These are phyloP conservation scores for Paramecium caudatum DNA, from an alignment of 73 alveolate genomes.

Conservation along the genomic window DNA sequence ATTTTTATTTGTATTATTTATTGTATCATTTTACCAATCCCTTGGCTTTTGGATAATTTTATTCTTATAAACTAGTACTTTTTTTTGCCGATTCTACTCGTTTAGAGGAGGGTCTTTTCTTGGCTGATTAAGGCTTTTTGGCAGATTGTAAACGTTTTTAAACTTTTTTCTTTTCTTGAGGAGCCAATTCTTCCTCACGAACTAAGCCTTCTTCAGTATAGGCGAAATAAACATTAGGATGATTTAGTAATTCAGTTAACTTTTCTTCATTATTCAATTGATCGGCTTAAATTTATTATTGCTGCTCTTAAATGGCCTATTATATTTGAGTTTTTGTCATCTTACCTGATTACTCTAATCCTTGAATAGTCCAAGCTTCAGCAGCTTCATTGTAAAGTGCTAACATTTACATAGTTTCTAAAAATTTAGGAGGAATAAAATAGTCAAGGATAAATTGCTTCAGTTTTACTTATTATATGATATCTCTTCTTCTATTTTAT, in stretches of 20 bases:
- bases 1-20: too few species aligned
- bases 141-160: slow-evolving; percentile 69
- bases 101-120: slow-evolving; percentile 61
- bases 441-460: slow-evolving; percentile 84
- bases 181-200: slow-evolving; percentile 83
- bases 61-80: slow-evolving; percentile 35
- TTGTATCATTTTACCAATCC: slow-evolving; percentile 39
- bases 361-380: slow-evolving; percentile 88
- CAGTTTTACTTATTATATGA: slow-evolving; percentile 81
- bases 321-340: slow-evolving; percentile 77
- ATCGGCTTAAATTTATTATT: slow-evolving; percentile 84
- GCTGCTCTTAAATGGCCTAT: slow-evolving; percentile 75
- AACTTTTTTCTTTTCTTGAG: slow-evolving; percentile 66
- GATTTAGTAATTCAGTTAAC: slow-evolving; percentile 81
- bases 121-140: slow-evolving; percentile 74
- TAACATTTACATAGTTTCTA: slow-evolving; percentile 83
- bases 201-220: slow-evolving; percentile 92
- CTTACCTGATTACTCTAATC: slow-evolving; percentile 88
- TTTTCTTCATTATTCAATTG: slow-evolving; percentile 81
- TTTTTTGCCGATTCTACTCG: slow-evolving; percentile 64
- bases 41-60: slow-evolving; percentile 72
- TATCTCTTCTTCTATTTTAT: slow-evolving; percentile 83
- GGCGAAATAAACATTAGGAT: slow-evolving; percentile 83
- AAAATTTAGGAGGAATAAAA: slow-evolving; percentile 88
- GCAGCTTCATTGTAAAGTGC: slow-evolving; percentile 87